Evolutionary conservation across 441 rosid genomes (phyloP).

Genomic region (Euphorbia corollata): DNA sequence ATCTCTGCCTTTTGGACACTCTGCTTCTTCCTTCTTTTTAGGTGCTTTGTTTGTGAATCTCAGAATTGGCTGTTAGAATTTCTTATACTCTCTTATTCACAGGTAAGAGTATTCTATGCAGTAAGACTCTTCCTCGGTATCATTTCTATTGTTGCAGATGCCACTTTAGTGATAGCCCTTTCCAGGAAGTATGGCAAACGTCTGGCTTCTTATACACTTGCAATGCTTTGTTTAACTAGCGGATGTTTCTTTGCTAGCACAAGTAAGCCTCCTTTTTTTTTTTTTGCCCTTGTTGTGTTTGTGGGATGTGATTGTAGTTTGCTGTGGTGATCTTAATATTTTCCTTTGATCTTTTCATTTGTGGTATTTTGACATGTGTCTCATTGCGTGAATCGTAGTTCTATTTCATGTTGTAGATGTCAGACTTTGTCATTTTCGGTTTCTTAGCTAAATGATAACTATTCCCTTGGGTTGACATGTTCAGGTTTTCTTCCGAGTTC

Average conservation of each 20-base stretch:
- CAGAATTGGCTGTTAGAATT: slow-evolving; percentile 6
- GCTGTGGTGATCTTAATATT: not conserved
- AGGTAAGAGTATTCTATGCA: slow-evolving; percentile 90
- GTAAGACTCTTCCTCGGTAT: slow-evolving; percentile 83
- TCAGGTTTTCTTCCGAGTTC: slow-evolving; percentile 94
- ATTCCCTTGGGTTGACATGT: slow-evolving; percentile 7
- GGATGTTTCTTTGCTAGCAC: slow-evolving; percentile 98
- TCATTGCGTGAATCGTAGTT: not conserved
- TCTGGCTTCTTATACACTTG: slow-evolving; percentile 75
- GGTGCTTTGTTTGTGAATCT: not conserved
- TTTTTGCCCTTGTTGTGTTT: slow-evolving; percentile 8
- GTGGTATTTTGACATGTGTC: not conserved
- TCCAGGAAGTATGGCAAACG: slow-evolving; percentile 88
- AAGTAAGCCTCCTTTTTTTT: slow-evolving; percentile 29
- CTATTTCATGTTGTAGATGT: not conserved
- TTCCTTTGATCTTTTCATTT: not conserved
- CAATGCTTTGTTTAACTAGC: slow-evolving; percentile 92
- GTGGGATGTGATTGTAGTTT: slow-evolving; percentile 7
- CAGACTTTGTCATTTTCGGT: not conserved
- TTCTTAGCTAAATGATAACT: too few species aligned
- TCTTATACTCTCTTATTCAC: slow-evolving; percentile 9
- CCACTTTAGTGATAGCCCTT: slow-evolving; percentile 76
- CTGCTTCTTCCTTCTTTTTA: not conserved
- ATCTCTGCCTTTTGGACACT: slow-evolving; percentile 11
- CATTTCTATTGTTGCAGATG: slow-evolving; percentile 68